Evolutionary conservation across 139 green algal species (phyloP).

Genomic region (Chlamydomonas sp.): DNA sequence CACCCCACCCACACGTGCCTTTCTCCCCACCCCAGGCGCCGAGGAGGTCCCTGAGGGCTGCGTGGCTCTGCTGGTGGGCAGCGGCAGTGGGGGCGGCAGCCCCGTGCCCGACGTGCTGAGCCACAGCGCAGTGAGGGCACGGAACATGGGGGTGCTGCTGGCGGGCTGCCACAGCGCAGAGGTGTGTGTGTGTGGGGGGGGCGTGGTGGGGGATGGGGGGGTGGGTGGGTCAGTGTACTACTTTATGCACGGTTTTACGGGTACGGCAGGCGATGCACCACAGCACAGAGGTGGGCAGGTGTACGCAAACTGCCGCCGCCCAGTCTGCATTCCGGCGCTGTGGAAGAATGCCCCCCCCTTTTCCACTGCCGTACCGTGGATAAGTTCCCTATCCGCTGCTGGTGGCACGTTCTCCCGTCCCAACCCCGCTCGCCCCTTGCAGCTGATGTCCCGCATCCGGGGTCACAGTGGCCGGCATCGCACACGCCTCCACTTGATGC

Average conservation of each 20-base stretch:
- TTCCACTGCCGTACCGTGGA: too few species aligned
- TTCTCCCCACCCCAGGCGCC: constrained; percentile 46
- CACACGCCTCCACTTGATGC: too few species aligned
- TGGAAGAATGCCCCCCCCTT: too few species aligned
- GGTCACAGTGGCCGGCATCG: neutral
- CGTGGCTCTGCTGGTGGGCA: constrained; percentile 52
- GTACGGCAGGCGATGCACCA: too few species aligned
- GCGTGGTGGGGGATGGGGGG: neutral
- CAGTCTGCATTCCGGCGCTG: too few species aligned
- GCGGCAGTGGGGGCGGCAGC: constrained; percentile 49
- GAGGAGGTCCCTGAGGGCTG: constrained; percentile 60
- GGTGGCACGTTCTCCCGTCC: too few species aligned
- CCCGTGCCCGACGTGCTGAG: constrained; percentile 86
- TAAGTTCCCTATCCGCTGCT: too few species aligned
- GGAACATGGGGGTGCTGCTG: constrained; percentile 84
- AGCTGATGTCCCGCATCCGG: constrained; percentile 1
- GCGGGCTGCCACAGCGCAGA: constrained; percentile 45
- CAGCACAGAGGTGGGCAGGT: too few species aligned
- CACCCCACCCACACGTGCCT: neutral
- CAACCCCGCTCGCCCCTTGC: neutral
- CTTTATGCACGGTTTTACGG: too few species aligned
- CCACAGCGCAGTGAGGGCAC: constrained; percentile 86
- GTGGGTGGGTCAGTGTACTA: neutral
- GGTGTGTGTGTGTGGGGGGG: constrained; percentile 3
- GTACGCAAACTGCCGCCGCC: too few species aligned